Percentiles rank a stretch among this genome's conserved stretches.
Conservation (phyloP, 805 yeast genomes). For the Saccharomycopsis vini region DNA sequence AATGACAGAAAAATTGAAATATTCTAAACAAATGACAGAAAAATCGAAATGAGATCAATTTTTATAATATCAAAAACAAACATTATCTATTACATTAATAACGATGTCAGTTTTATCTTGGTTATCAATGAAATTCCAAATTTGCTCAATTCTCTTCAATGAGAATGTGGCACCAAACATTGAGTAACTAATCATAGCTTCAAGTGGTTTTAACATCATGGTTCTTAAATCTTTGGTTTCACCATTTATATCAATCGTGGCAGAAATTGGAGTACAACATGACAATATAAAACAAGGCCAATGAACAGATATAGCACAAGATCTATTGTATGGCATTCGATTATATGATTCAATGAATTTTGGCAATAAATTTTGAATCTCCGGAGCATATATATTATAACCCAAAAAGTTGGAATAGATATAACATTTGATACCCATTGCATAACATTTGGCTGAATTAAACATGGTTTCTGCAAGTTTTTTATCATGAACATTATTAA, state of each 20-base stretch:
- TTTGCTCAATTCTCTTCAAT: constrained; percentile 3
- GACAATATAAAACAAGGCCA: constrained; percentile 14
- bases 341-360: constrained; percentile 2
- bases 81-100: background rate
- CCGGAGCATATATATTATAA: constrained; percentile 1
- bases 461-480: constrained; percentile 11
- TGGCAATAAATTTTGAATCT: constrained; percentile 3
- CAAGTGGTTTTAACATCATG: constrained; percentile 3
- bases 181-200: constrained; percentile 1
- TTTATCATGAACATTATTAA: background rate
- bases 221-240: background rate
- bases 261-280: constrained; percentile 8
- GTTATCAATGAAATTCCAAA: constrained; percentile 12
- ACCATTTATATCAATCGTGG: background rate
- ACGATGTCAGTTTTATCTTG: background rate
- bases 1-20: too few relatives aligned
- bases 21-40: too few relatives aligned
- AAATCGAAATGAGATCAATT: too few relatives aligned
- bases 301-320: constrained; percentile 9
- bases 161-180: constrained; percentile 10
- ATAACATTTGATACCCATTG: constrained; percentile 6
- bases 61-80: constrained; percentile 7
- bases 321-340: constrained; percentile 8
- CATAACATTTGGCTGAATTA: constrained; percentile 6
- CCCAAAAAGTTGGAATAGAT: constrained; percentile 9